phyloP scores from a whole-genome alignment of 495 filamentous ascomycete genomes.

The Hypoxylon lenormandii region DNA sequence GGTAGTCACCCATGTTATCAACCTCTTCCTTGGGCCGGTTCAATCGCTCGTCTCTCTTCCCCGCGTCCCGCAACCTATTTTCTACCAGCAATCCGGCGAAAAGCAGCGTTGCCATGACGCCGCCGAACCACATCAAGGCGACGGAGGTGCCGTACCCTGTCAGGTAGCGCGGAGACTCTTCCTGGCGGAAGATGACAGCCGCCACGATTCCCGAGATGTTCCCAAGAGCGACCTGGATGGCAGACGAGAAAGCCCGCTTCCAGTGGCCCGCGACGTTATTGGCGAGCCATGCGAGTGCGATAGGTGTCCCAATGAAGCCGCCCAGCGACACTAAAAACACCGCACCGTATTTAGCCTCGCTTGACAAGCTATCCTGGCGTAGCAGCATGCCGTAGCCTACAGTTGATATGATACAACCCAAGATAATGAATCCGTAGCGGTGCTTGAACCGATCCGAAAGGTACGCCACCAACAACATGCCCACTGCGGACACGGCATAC shows the following conservation, averaged over 20 bases:
- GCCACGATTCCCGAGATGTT: conserved; percentile 70
- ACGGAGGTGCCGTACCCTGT: conserved; percentile 64
- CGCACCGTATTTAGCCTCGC: conserved; percentile 65
- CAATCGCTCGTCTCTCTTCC: conserved; percentile 65
- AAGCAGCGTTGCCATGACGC: conserved; percentile 54
- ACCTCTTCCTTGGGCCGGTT: conserved; percentile 58
- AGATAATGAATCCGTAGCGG: conserved; percentile 62
- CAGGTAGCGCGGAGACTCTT: conserved; percentile 62
- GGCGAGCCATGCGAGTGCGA: conserved; percentile 67
- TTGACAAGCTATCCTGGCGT: conserved; percentile 41
- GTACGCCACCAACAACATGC: conserved; percentile 61
- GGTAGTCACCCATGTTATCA: conserved; percentile 70
- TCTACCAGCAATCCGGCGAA: conserved; percentile 63
- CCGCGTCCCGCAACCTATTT: conserved; percentile 66
- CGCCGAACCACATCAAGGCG: conserved; percentile 66
- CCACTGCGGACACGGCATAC: conserved; percentile 64
- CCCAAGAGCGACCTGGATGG: conserved; percentile 67
- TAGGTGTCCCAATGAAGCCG: conserved; percentile 63
- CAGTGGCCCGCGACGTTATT: conserved; percentile 69
- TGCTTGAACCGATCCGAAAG: conserved; percentile 54
- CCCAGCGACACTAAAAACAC: conserved; percentile 67
- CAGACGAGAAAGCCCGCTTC: conserved; percentile 69
- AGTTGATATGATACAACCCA: conserved; percentile 62
- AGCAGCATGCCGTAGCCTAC: conserved; percentile 66
- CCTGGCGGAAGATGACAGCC: conserved; percentile 60